These are phyloP conservation scores for Protostelium mycophagum DNA, from an alignment of 78 protist genomes.

Conservation along the genomic window DNA sequence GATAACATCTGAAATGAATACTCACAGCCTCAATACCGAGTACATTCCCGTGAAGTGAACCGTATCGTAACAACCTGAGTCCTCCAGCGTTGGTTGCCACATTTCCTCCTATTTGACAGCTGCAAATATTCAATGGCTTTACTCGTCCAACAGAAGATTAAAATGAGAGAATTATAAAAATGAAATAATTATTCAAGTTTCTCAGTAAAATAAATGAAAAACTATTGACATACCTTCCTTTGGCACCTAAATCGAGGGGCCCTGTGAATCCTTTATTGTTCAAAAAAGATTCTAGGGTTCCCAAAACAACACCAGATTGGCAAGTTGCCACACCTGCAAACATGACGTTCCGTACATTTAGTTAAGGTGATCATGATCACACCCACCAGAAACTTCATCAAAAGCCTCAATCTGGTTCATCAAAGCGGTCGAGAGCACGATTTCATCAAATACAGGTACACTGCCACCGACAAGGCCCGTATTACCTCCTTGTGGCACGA, in stretches of 20 bases:
- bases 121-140: no score
- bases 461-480: slow-evolving; percentile 93
- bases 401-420: slow-evolving; percentile 66
- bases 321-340: slow-evolving; percentile 49
- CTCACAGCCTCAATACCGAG: slow-evolving; percentile 84
- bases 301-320: slow-evolving; percentile 84
- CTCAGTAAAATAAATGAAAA: neutral
- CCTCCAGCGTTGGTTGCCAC: slow-evolving; percentile 96
- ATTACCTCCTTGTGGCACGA: slow-evolving; percentile 96
- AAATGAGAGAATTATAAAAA: no score
- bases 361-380: neutral
- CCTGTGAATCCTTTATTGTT: slow-evolving; percentile 59
- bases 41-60: slow-evolving; percentile 80
- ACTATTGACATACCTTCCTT: slow-evolving; percentile 57
- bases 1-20: neutral
- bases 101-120: slow-evolving; percentile 94
- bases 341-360: no score
- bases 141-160: no score
- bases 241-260: slow-evolving; percentile 94
- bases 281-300: slow-evolving; percentile 50
- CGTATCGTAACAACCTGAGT: slow-evolving; percentile 84
- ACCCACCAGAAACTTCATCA: slow-evolving; percentile 38
- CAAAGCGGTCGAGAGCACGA: slow-evolving; percentile 48
- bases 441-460: slow-evolving; percentile 87
- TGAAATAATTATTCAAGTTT: no score